Conservation (phyloP, 2,329 filamentous ascomycete species). For the Byssochlamys sp. region DNA sequence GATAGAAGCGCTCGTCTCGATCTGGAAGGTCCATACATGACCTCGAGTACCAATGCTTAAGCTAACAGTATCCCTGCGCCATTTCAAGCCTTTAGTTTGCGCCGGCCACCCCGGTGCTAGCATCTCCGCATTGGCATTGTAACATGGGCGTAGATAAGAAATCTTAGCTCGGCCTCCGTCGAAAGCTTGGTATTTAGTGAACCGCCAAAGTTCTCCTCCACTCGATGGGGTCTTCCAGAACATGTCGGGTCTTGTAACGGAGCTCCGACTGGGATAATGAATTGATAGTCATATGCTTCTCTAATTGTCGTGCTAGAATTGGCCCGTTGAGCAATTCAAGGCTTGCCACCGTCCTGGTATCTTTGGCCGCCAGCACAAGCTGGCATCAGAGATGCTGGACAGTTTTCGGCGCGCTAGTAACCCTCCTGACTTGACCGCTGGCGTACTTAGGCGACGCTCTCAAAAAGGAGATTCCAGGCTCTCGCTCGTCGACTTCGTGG, state of each 20-base stretch:
- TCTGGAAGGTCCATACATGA: neutral
- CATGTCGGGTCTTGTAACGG: neutral
- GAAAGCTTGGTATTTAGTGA: neutral
- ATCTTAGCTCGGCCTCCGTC: neutral
- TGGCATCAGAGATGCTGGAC: neutral
- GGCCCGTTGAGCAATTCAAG: neutral
- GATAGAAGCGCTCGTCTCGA: neutral
- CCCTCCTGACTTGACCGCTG: neutral
- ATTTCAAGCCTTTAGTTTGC: neutral
- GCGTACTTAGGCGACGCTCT: neutral
- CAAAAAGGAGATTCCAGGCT: no score
- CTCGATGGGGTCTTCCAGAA: neutral
- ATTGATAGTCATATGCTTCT: neutral
- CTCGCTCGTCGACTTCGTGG: no score
- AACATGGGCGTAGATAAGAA: neutral
- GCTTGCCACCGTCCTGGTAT: neutral
- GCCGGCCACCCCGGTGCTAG: neutral
- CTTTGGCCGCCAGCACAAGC: neutral
- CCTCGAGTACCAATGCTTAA: neutral
- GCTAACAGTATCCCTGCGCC: neutral
- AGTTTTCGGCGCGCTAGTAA: neutral
- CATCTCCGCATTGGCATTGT: neutral
- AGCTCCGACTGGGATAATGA: neutral
- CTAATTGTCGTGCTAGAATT: neutral
- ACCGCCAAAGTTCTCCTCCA: neutral